Conservation (phyloP, 352 stramenopile species). For the Phytophthora sansomeana region DNA sequence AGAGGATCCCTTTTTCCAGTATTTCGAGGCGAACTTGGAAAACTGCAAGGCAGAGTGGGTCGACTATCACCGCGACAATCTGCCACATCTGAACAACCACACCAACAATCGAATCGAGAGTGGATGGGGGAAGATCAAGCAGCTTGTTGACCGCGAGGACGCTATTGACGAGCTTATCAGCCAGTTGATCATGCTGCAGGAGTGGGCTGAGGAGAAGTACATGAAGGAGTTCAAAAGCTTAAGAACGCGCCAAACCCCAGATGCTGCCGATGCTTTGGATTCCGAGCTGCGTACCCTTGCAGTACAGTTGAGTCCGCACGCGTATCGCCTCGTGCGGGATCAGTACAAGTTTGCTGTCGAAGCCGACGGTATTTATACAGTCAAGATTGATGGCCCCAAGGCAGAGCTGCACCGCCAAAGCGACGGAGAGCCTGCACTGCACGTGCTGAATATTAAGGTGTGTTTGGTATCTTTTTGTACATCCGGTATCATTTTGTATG, state of each 20-base stretch:
- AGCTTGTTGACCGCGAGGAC: no score
- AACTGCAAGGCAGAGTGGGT: no score
- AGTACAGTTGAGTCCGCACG: slow-evolving; percentile 7
- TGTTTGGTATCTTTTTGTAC: background rate
- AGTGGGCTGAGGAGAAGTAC: slow-evolving; percentile 15
- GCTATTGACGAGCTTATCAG: slow-evolving; percentile 13
- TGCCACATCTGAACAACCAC: background rate
- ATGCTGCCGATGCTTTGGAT: slow-evolving; percentile 5
- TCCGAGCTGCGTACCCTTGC: slow-evolving; percentile 14
- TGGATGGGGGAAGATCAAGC: background rate
- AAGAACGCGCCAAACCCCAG: slow-evolving; percentile 4
- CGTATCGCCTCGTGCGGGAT: slow-evolving; percentile 4
- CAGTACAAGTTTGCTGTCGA: slow-evolving; percentile 19
- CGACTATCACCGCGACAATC: background rate
- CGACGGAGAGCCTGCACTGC: background rate
- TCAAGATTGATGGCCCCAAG: background rate
- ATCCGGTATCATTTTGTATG: slow-evolving; percentile 1
- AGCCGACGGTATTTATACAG: background rate
- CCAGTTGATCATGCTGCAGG: slow-evolving; percentile 16
- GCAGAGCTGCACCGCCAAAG: background rate
- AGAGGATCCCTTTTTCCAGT: background rate
- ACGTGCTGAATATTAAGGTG: slow-evolving; percentile 9
- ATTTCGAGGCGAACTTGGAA: no score
- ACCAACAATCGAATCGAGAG: background rate
- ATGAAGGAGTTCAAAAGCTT: slow-evolving; percentile 15